Evolutionary conservation across 2,329 filamentous ascomycete species (phyloP).

Genomic region (Stromatinia cepivora): DNA sequence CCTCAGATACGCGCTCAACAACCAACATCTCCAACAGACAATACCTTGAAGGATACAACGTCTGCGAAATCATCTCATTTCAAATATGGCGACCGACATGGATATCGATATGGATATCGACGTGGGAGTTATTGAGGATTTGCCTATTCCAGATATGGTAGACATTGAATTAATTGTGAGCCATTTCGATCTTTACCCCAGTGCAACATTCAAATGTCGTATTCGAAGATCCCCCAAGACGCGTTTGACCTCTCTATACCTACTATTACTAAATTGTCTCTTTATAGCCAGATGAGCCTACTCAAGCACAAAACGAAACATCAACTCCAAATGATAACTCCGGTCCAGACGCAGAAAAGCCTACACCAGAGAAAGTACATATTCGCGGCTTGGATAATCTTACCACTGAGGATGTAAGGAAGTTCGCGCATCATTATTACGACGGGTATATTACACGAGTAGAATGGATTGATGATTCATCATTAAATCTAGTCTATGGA

Average conservation of each 20-base stretch:
- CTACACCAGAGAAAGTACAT: constrained; percentile 50
- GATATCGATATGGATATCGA: constrained; percentile 78
- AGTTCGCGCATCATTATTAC: constrained; percentile 71
- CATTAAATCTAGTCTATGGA: constrained; percentile 80
- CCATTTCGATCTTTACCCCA: neutral
- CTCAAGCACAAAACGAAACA: constrained; percentile 30
- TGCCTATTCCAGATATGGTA: constrained; percentile 18
- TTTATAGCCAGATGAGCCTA: constrained; percentile 27
- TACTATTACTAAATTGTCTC: neutral
- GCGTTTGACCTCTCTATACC: neutral
- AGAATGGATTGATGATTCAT: constrained; percentile 95
- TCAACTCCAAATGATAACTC: constrained; percentile 35
- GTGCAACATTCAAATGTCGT: neutral
- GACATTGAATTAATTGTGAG: constrained; percentile 21
- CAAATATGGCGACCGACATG: constrained; percentile 50
- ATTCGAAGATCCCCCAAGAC: neutral
- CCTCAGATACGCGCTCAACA: neutral
- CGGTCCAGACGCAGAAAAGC: constrained; percentile 32
- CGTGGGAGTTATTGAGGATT: constrained; percentile 51
- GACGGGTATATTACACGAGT: constrained; percentile 59
- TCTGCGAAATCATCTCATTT: neutral
- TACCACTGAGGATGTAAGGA: constrained; percentile 75
- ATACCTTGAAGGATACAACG: neutral
- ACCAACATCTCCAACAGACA: neutral
- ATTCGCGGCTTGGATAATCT: constrained; percentile 80